phyloP scores from a whole-genome alignment of 1,139 yeast species.

The Kodamaea sp. region DNA sequence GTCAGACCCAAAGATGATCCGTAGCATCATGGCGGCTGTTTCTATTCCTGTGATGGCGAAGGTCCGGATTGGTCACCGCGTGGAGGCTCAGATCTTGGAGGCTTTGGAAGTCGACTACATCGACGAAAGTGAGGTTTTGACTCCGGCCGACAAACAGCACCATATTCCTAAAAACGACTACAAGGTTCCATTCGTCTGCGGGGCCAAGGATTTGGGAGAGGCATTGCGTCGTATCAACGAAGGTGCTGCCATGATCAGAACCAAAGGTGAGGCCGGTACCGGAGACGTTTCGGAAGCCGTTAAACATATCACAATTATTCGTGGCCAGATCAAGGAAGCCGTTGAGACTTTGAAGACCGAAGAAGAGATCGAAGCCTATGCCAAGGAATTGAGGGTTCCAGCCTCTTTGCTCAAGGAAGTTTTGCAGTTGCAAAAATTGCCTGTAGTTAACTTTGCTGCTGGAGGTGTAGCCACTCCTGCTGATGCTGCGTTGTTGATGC shows the following conservation, averaged over 20 bases:
- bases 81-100: slow-evolving; percentile 80
- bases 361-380: slow-evolving; percentile 47
- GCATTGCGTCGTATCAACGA: slow-evolving; percentile 79
- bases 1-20: slow-evolving; percentile 85
- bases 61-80: slow-evolving; percentile 82
- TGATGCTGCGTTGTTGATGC: slow-evolving; percentile 88
- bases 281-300: slow-evolving; percentile 91
- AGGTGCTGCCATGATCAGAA: slow-evolving; percentile 88
- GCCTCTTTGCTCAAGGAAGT: slow-evolving; percentile 51
- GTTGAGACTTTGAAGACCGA: slow-evolving; percentile 39
- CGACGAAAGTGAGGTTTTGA: slow-evolving; percentile 82
- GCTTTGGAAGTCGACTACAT: slow-evolving; percentile 76
- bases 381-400: slow-evolving; percentile 64
- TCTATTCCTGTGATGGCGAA: slow-evolving; percentile 87
- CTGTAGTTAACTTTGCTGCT: slow-evolving; percentile 87
- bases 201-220: slow-evolving; percentile 82
- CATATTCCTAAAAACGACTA: slow-evolving; percentile 66
- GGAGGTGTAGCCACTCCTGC: slow-evolving; percentile 92
- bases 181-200: slow-evolving; percentile 83
- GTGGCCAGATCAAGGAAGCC: slow-evolving; percentile 55
- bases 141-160: slow-evolving; percentile 73
- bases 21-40: slow-evolving; percentile 71
- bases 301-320: slow-evolving; percentile 65
- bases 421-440: slow-evolving; percentile 57
- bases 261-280: slow-evolving; percentile 90